phyloP scores from a whole-genome alignment of 192 early-diverging fungal genomes.

The Globomyces pollinis-pini region DNA sequence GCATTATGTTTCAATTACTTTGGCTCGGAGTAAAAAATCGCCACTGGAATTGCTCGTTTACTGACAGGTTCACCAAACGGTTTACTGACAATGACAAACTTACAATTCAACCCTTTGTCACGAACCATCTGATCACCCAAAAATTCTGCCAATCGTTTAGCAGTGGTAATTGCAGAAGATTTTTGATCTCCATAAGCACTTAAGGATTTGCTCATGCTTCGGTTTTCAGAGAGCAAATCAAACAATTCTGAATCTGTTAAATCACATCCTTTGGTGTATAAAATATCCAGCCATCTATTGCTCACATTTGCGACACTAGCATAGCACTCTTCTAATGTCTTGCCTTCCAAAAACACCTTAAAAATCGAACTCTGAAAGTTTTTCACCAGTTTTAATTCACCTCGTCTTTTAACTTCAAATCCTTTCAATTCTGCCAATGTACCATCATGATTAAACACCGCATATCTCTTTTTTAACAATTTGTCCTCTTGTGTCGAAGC shows the following conservation, averaged over 20 bases:
- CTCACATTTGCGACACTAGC: constrained; percentile 78
- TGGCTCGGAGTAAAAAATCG: constrained; percentile 89
- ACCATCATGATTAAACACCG: constrained; percentile 94
- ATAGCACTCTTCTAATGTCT: constrained; percentile 82
- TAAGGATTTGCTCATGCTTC: constrained; percentile 90
- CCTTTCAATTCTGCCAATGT: constrained; percentile 94
- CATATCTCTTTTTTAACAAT: constrained; percentile 95
- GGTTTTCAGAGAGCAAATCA: constrained; percentile 94
- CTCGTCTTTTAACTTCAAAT: constrained; percentile 97
- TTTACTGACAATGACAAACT: constrained; percentile 85
- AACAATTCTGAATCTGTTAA: constrained; percentile 83
- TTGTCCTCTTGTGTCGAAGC: constrained; percentile 92
- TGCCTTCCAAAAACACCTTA: constrained; percentile 84
- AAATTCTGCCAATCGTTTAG: constrained; percentile 90
- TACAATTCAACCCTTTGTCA: constrained; percentile 91
- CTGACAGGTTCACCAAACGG: constrained; percentile 79
- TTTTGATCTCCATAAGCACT: constrained; percentile 92
- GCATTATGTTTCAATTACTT: constrained; percentile 55
- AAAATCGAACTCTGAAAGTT: constrained; percentile 95
- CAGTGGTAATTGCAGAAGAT: constrained; percentile 91
- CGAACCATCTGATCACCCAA: constrained; percentile 97
- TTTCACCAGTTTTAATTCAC: constrained; percentile 97
- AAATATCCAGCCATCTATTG: constrained; percentile 90
- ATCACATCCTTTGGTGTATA: constrained; percentile 75
- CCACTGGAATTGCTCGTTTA: constrained; percentile 90